Base-by-base conservation (phyloP, 2,329 filamentous ascomycete genomes). In the Blastomyces parvus region DNA sequence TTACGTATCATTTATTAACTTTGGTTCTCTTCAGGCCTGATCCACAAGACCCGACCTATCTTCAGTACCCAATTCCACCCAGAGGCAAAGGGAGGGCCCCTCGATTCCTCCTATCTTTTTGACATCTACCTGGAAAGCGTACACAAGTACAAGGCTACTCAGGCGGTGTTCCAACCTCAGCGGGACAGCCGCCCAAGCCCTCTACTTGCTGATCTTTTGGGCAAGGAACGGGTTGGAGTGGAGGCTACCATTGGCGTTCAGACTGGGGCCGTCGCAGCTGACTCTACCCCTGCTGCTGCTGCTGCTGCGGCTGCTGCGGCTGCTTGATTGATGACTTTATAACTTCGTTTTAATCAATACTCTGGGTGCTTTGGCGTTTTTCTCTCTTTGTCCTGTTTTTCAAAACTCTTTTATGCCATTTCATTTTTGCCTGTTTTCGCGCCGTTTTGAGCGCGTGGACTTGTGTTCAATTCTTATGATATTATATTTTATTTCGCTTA, bases 31-130 rank as follows among this genome's bases (percentile, higher is more conserved):
- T 69, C 64, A 72, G 82, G 89, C 65, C 91, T 99, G 86, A 91
- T 97, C 75, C 94, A 99, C 84, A 91, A 89, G 79, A 89, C 89
- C 64, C 90, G 93, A 44, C 94, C 94, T 66, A 99, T 99, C 76
- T 97, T 99, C 84, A 93, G 90, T 67, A 96, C 92, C 30, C 94
- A 99, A 79, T 99, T 99, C 86, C 94, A 99, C 75, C 94, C 94
- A 19, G 94, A 99, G 80, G 94, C 94, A 69, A 96, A 96, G 83
- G 94, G 94, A 65, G 94, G 94, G 62, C 94, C 94, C 62, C 89
- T 96, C 79, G 94, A 99, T 81, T 95, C 90, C 67, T 87, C 90
- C 1, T 97, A 96, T 79, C 84, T 99, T 65, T 99, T 99, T 73
- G 94, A 99, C 79, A 91, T 90, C 81, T 99, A 97, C 80, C 81